phyloP scores from a whole-genome alignment of 768 basidiomycete genomes.

The Pisolithus sp. region DNA sequence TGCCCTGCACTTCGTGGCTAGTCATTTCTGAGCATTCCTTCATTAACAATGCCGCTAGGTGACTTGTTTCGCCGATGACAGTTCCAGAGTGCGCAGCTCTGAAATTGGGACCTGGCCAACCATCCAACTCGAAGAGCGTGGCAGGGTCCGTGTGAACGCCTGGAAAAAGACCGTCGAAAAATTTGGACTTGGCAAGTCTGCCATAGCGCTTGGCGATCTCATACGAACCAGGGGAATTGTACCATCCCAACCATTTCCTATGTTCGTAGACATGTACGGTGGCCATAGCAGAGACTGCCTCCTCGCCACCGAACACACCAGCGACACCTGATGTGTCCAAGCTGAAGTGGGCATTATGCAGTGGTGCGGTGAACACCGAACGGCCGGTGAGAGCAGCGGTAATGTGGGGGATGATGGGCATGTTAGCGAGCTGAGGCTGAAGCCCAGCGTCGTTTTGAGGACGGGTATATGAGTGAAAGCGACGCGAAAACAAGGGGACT shows the following conservation, averaged over 20 bases:
- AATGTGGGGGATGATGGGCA: not conserved
- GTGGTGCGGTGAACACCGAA: not conserved
- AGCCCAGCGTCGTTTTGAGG: no score
- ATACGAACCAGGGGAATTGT: slow-evolving; percentile 30
- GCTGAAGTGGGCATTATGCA: slow-evolving; percentile 11
- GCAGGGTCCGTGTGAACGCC: slow-evolving; percentile 19
- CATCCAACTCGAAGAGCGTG: slow-evolving; percentile 17
- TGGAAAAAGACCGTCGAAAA: slow-evolving; percentile 23
- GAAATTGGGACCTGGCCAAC: slow-evolving; percentile 16
- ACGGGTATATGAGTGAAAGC: no score
- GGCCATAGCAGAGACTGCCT: slow-evolving; percentile 29
- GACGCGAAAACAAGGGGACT: no score
- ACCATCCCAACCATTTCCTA: slow-evolving; percentile 26
- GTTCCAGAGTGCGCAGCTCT: slow-evolving; percentile 15
- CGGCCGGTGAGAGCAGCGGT: not conserved
- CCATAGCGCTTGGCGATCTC: slow-evolving; percentile 25
- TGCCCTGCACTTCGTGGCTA: slow-evolving; percentile 1
- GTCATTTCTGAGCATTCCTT: slow-evolving; percentile 5
- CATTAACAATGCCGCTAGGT: slow-evolving; percentile 14
- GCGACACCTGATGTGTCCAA: slow-evolving; percentile 20
- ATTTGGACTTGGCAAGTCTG: slow-evolving; percentile 17
- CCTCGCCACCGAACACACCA: slow-evolving; percentile 15
- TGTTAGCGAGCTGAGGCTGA: not conserved
- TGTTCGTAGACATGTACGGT: slow-evolving; percentile 25
- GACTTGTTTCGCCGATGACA: slow-evolving; percentile 12